Evolutionary conservation across 768 basidiomycete species (phyloP).

Genomic region (Fistulinella prunicolor): DNA sequence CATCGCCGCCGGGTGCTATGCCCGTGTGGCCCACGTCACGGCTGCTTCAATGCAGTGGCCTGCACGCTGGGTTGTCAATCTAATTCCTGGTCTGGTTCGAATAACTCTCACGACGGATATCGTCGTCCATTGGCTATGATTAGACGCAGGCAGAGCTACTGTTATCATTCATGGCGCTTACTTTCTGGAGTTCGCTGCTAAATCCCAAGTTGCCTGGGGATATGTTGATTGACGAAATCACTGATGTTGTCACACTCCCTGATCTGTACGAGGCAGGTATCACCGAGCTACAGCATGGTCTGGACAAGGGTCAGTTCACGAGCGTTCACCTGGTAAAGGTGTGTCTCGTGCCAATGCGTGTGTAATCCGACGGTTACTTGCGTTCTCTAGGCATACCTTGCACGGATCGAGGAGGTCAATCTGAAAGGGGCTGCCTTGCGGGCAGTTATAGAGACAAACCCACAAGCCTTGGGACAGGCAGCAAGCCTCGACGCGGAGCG

Average conservation of each 20-base stretch:
- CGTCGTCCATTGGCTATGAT: too few relatives aligned
- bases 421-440: slow-evolving; percentile 53
- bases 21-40: too few relatives aligned
- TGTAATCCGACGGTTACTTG: neutral
- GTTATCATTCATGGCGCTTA: neutral
- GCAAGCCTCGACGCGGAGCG: slow-evolving; percentile 50
- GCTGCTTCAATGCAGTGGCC: too few relatives aligned
- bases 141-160: neutral
- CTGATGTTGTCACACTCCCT: slow-evolving; percentile 34
- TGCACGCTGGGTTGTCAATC: too few relatives aligned
- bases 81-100: too few relatives aligned
- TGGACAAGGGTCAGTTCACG: slow-evolving; percentile 49
- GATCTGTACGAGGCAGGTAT: slow-evolving; percentile 65
- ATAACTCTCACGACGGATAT: too few relatives aligned
- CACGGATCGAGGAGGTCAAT: slow-evolving; percentile 66
- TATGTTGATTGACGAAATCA: slow-evolving; percentile 5
- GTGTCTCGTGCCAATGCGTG: too few relatives aligned
- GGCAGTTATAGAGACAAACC: slow-evolving; percentile 61
- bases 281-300: slow-evolving; percentile 51
- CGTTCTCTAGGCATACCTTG: slow-evolving; percentile 53
- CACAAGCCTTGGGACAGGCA: slow-evolving; percentile 51
- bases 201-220: slow-evolving; percentile 10
- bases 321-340: slow-evolving; percentile 67
- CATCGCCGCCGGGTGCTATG: too few relatives aligned
- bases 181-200: slow-evolving; percentile 6